Evolutionary conservation across 2,329 filamentous ascomycete species (phyloP).

Genomic region (Diaporthe sp.): DNA sequence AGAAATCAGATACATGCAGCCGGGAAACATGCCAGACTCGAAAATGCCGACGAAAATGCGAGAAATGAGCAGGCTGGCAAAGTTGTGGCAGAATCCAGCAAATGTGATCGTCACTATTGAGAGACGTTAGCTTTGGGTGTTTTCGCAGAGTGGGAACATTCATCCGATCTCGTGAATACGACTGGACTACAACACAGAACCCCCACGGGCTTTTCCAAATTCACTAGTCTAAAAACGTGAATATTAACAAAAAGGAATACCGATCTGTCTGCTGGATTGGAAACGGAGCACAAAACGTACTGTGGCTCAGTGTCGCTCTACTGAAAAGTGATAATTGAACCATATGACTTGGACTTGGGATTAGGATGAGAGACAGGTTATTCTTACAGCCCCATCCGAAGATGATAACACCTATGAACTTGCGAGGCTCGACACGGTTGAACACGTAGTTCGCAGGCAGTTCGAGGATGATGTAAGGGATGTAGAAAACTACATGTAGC

Average conservation of each 20-base stretch:
- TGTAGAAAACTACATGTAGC: background rate
- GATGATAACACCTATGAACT: background rate
- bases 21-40: slow-evolving; percentile 46
- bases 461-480: slow-evolving; percentile 20
- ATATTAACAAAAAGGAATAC: background rate
- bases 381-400: slow-evolving; percentile 10
- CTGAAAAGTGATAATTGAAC: no score
- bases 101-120: background rate
- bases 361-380: background rate
- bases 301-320: no score
- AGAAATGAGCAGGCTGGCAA: background rate
- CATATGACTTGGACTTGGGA: background rate
- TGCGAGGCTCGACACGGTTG: slow-evolving; percentile 16
- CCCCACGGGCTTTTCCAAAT: background rate
- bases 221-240: background rate
- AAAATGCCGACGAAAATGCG: slow-evolving; percentile 46
- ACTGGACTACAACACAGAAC: background rate
- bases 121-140: background rate
- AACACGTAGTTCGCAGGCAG: slow-evolving; percentile 1
- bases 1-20: slow-evolving; percentile 45
- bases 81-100: slow-evolving; percentile 9
- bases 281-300: background rate
- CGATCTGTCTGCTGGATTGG: background rate
- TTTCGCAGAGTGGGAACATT: background rate
- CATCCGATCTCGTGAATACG: background rate